Evolutionary conservation across 805 yeast genomes (phyloP).

Genomic region (Suhomyces pyralidae): DNA sequence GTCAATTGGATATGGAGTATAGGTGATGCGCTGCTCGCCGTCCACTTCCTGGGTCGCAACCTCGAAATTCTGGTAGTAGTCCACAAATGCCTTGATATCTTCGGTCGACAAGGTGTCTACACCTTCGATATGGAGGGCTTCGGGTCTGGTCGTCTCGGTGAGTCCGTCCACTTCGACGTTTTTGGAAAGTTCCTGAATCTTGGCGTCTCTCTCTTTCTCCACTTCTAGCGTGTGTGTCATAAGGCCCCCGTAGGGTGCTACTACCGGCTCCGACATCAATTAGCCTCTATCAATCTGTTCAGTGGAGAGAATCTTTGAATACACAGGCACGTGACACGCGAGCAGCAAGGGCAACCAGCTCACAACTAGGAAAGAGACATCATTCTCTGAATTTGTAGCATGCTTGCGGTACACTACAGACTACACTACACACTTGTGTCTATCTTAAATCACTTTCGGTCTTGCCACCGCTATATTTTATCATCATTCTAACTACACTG

Average conservation of each 20-base stretch:
- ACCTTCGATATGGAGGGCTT: constrained; percentile 52
- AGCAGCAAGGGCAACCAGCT: background rate
- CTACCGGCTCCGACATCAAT: constrained; percentile 9
- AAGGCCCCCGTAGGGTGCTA: constrained; percentile 38
- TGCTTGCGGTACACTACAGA: too few species aligned
- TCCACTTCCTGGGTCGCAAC: constrained; percentile 14
- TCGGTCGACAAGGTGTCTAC: constrained; percentile 63
- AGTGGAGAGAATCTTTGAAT: background rate
- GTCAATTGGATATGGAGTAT: constrained; percentile 23
- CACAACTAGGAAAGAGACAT: too few species aligned
- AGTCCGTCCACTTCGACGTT: constrained; percentile 31
- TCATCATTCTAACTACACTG: too few species aligned
- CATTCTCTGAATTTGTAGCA: too few species aligned
- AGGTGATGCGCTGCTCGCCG: constrained; percentile 11
- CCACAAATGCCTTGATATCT: constrained; percentile 57
- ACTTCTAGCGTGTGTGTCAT: constrained; percentile 38
- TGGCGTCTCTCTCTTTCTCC: constrained; percentile 31
- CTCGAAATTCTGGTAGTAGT: constrained; percentile 39
- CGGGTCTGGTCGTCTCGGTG: constrained; percentile 39
- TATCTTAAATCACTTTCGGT: too few species aligned
- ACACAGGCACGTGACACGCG: background rate
- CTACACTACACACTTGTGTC: too few species aligned
- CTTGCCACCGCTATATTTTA: too few species aligned
- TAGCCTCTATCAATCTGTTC: background rate
- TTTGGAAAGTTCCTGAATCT: constrained; percentile 30